Percentiles rank a stretch among this genome's conserved stretches.
phyloP scores from a whole-genome alignment of 306 rosid species.

The Corylus avellana region DNA sequence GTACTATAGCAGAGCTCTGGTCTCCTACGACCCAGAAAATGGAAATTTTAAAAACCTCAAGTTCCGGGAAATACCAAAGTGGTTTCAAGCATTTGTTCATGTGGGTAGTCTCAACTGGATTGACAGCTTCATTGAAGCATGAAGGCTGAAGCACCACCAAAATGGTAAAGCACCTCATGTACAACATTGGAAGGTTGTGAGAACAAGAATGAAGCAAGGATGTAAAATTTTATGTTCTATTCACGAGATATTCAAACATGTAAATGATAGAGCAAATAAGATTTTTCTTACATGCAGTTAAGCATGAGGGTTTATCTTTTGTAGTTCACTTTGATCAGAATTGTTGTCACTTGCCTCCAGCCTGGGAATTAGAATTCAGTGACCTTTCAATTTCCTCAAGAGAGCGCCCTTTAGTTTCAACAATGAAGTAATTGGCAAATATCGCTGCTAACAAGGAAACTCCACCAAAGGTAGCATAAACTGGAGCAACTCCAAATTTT shows the following conservation, averaged over 20 bases:
- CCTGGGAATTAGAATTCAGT: constrained; percentile 35
- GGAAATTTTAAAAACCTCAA: constrained; percentile 24
- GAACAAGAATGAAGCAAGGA: background rate
- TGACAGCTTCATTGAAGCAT: constrained; percentile 14
- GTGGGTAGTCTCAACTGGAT: constrained; percentile 33
- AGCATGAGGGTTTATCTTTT: background rate
- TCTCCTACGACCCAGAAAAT: constrained; percentile 32
- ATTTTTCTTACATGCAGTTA: background rate
- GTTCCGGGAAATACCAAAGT: constrained; percentile 41
- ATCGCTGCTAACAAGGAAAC: constrained; percentile 72
- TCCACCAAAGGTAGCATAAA: constrained; percentile 72
- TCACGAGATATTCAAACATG: background rate
- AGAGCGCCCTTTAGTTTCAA: constrained; percentile 85
- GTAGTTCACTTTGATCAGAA: background rate
- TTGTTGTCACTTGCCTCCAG: constrained; percentile 36
- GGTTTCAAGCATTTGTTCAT: constrained; percentile 49
- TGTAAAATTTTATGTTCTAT: background rate
- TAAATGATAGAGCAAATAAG: background rate
- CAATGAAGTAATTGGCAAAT: constrained; percentile 62
- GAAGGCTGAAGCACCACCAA: background rate
- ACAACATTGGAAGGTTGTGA: background rate
- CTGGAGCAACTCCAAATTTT: constrained; percentile 78
- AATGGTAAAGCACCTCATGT: background rate
- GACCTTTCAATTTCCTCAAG: constrained; percentile 88
- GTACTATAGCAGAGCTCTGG: constrained; percentile 38